phyloP scores from a whole-genome alignment of 352 stramenopile species.

The Phytophthora idaei region DNA sequence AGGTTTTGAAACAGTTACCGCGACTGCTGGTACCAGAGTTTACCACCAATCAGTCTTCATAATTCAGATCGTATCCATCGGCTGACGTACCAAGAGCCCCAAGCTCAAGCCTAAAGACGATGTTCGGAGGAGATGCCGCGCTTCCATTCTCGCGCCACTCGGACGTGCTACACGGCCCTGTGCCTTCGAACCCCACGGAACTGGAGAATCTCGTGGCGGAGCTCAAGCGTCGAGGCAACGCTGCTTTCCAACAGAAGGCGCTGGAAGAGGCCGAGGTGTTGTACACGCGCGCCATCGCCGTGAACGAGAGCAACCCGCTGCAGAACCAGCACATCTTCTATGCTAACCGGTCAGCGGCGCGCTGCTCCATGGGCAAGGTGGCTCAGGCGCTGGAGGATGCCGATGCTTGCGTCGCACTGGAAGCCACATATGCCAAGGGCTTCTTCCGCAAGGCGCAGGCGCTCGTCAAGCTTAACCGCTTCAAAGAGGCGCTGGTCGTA shows the following conservation, averaged over 20 bases:
- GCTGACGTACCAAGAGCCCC: background rate
- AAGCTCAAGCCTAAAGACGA: slow-evolving; percentile 14
- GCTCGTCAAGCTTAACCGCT: slow-evolving; percentile 72
- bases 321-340: slow-evolving; percentile 86
- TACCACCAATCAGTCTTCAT: slow-evolving; percentile 3
- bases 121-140: slow-evolving; percentile 73
- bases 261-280: slow-evolving; percentile 94
- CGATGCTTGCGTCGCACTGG: slow-evolving; percentile 60
- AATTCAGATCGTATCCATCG: slow-evolving; percentile 8
- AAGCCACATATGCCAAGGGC: slow-evolving; percentile 78
- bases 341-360: slow-evolving; percentile 88
- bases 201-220: slow-evolving; percentile 79
- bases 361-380: slow-evolving; percentile 81
- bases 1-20: background rate
- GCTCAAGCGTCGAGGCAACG: slow-evolving; percentile 89
- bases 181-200: slow-evolving; percentile 52
- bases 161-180: slow-evolving; percentile 71
- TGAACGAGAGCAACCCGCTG: slow-evolving; percentile 59
- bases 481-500: slow-evolving; percentile 61
- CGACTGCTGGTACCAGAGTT: background rate
- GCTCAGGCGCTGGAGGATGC: slow-evolving; percentile 71
- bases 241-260: slow-evolving; percentile 83
- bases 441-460: slow-evolving; percentile 87
- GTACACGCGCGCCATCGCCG: slow-evolving; percentile 95
- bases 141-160: slow-evolving; percentile 83